phyloP scores from a whole-genome alignment of 2,329 filamentous ascomycete genomes.

The Fusarium gaditjirri region DNA sequence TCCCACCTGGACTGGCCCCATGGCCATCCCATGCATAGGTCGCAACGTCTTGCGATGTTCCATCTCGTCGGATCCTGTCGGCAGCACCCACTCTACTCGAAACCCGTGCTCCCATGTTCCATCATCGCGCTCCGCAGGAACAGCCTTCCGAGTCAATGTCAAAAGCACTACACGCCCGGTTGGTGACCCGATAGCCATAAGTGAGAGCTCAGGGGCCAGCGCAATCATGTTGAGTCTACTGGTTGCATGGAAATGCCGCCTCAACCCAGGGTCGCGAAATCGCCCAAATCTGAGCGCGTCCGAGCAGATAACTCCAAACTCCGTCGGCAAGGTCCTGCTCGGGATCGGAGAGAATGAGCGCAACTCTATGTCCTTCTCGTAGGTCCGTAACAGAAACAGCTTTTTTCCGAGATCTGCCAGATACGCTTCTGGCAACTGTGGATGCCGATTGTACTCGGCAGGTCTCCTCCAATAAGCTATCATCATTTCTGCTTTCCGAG shows the following conservation, averaged over 20 bases:
- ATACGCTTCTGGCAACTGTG: constrained; percentile 6
- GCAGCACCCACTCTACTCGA: constrained; percentile 65
- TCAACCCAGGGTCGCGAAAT: constrained; percentile 34
- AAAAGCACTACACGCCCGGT: constrained; percentile 73
- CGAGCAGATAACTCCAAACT: constrained; percentile 48
- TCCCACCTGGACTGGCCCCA: constrained; percentile 69
- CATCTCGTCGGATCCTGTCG: constrained; percentile 59
- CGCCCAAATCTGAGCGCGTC: constrained; percentile 44
- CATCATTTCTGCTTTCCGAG: constrained; percentile 24
- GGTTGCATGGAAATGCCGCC: constrained; percentile 48
- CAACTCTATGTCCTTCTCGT: constrained; percentile 61
- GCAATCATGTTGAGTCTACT: constrained; percentile 67
- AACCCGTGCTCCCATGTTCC: constrained; percentile 56
- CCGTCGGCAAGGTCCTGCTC: constrained; percentile 29
- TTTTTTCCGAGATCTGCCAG: constrained; percentile 23
- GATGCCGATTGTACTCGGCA: constrained; percentile 25
- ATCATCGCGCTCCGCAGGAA: constrained; percentile 32
- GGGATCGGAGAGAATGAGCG: constrained; percentile 46
- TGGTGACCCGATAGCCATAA: constrained; percentile 75
- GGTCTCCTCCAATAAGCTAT: constrained; percentile 37
- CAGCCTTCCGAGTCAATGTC: constrained; percentile 58
- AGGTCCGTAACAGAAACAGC: constrained; percentile 58
- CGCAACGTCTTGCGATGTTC: constrained; percentile 55
- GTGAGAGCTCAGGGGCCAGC: constrained; percentile 74
- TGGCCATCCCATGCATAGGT: constrained; percentile 73